Evolutionary conservation across 139 green algal genomes (phyloP), one percentile per base, ranked within the genome.

Genomic region (Spirogloea muscicola): DNA sequence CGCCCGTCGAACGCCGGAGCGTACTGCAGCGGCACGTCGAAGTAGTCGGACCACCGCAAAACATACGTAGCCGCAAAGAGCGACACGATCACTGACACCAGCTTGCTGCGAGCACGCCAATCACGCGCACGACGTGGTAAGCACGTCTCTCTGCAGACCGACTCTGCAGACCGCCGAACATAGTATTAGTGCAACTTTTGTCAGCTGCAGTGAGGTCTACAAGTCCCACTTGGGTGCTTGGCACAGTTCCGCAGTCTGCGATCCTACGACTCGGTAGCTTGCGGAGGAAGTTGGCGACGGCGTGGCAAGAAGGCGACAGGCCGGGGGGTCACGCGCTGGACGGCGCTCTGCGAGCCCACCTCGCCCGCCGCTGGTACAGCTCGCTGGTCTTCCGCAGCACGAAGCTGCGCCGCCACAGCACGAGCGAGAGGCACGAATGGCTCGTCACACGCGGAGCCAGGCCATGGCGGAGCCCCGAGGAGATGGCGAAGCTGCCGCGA

Each of bases 1-100:
- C 93, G 77, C 0, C 82, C 91, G 58, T 97, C 93, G 87, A 97
- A 97, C 58, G 90, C 79, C 29, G 93, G 93, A 4, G 85, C 86
- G 37, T 68, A 67, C 16, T 80, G 60, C 51, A 97, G 83, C 1
- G 80, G 73, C 59, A 79, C 72, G 1, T 79, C 48, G 16, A 87
- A 65, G 74, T 81, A 86, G 1, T 66, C 2, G 0, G 68, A 0
- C 93, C 93, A 97, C 3, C 75, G 62, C 5, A 88, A 61, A 3
- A 96, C 91, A 72, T 95, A 97, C 71, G 68, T 87, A 25, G 81
- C 89, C 0, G 88, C 89, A 77, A 97, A 97, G 67, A 82, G 89
- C n/a, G 88, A 95, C 0, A 83, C 79, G 0, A 96, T 49, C 5
- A 94, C 68, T 0, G 91, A 95, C 3, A 95, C 82, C 0, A 97